phyloP scores from a whole-genome alignment of 441 rosid genomes.

The Erodium moschatum region DNA sequence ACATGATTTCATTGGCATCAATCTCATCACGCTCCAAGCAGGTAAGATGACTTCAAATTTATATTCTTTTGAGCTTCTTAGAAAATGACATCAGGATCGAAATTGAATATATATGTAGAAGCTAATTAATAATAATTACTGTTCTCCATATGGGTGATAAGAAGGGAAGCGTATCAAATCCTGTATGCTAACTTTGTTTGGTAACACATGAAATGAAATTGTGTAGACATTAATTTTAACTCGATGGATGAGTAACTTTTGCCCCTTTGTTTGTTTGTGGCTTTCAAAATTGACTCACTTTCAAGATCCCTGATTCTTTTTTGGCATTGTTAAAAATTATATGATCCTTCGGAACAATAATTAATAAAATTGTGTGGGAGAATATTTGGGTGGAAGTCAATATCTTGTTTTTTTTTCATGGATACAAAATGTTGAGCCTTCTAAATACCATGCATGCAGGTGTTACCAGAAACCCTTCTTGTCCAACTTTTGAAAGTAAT shows the following conservation, averaged over 20 bases:
- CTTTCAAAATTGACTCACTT: not conserved
- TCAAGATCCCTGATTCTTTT: not conserved
- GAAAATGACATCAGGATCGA: not conserved
- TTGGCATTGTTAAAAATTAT: not conserved
- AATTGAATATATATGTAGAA: not conserved
- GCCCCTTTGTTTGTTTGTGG: not conserved
- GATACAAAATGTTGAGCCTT: slow-evolving; percentile 15
- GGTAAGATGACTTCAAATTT: slow-evolving; percentile 34
- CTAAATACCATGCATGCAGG: slow-evolving; percentile 33
- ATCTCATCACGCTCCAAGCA: slow-evolving; percentile 48
- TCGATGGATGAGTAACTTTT: not conserved
- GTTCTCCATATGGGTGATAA: not conserved
- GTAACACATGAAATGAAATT: not conserved
- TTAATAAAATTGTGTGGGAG: not conserved
- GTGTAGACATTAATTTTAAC: not conserved
- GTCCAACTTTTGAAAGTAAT: slow-evolving; percentile 72
- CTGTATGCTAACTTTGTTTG: not conserved
- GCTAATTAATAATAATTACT: not conserved
- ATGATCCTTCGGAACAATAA: not conserved
- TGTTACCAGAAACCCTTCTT: slow-evolving; percentile 79
- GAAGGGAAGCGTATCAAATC: not conserved
- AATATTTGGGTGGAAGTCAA: not conserved
- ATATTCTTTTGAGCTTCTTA: not conserved
- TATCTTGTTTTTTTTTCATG: not conserved
- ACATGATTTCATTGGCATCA: slow-evolving; percentile 57